Percentiles rank a stretch among this genome's conserved stretches.
Evolutionary conservation across 805 yeast species (phyloP).

Genomic region (Lipomyces yamanashiensis): DNA sequence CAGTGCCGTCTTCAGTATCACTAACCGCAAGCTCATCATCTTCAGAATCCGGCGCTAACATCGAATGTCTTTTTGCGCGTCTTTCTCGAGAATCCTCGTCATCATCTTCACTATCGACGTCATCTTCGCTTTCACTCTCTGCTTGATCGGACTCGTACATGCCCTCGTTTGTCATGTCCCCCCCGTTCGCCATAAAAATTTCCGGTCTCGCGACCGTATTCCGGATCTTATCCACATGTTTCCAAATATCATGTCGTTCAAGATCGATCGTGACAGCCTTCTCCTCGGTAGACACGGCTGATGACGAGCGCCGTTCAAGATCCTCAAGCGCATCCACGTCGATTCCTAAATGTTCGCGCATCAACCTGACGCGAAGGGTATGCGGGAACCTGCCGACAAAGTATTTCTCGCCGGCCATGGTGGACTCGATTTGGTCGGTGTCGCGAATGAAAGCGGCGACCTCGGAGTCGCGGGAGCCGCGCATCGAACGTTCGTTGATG

Average conservation of each 20-base stretch:
- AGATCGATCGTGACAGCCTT: conserved; percentile 14
- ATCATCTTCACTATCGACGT: conserved; percentile 7
- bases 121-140: conserved; percentile 17
- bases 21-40: not conserved
- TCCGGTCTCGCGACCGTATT: conserved; percentile 7
- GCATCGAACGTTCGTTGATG: conserved; percentile 93
- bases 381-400: conserved; percentile 87
- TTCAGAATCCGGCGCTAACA: not conserved
- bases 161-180: conserved; percentile 18
- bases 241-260: conserved; percentile 27
- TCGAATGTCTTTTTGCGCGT: not conserved
- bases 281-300: not conserved
- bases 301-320: conserved; percentile 64
- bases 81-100: not conserved
- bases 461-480: conserved; percentile 93
- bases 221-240: conserved; percentile 16
- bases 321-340: conserved; percentile 85
- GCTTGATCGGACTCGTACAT: conserved; percentile 25
- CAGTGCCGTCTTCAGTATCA: not conserved
- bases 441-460: conserved; percentile 89
- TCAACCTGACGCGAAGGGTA: conserved; percentile 81
- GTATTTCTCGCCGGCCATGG: conserved; percentile 82
- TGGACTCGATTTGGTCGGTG: conserved; percentile 66
- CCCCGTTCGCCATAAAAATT: conserved; percentile 5
- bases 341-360: conserved; percentile 96